Evolutionary conservation across 352 stramenopile species (phyloP).

Genomic region (Aphanomyces stellatus): DNA sequence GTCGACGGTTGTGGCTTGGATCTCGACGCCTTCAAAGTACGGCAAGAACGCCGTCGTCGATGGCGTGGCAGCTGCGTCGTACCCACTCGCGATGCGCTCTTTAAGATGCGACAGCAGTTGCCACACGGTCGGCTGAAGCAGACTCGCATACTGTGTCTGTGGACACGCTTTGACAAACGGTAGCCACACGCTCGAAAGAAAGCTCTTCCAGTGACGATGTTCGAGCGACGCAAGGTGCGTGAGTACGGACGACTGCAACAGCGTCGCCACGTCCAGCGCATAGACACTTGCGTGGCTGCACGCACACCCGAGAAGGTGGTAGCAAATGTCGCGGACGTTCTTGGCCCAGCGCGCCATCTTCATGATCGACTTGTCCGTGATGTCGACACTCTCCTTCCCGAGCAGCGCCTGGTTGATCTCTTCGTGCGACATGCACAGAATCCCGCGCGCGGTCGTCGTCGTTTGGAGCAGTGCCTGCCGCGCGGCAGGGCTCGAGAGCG

Average conservation of each 20-base stretch:
- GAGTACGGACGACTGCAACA: conserved; percentile 58
- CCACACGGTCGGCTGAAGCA: conserved; percentile 54
- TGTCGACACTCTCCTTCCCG: conserved; percentile 55
- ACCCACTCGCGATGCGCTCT: conserved; percentile 39
- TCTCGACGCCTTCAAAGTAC: background rate
- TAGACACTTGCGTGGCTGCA: conserved; percentile 46
- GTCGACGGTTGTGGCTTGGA: conserved; percentile 25
- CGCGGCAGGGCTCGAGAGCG: conserved; percentile 38
- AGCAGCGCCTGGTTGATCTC: conserved; percentile 65
- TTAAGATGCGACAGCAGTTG: conserved; percentile 48
- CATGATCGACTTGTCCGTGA: conserved; percentile 31
- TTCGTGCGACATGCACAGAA: conserved; percentile 61
- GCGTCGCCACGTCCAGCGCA: conserved; percentile 30
- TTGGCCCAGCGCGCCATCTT: conserved; percentile 78
- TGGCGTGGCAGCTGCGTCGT: conserved; percentile 22
- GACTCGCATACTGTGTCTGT: conserved; percentile 37
- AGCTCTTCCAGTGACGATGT: conserved; percentile 59
- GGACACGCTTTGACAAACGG: conserved; percentile 66
- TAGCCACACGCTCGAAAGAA: conserved; percentile 58
- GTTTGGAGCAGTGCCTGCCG: conserved; percentile 44
- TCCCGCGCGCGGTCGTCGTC: conserved; percentile 45
- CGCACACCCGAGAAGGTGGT: conserved; percentile 64
- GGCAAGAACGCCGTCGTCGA: conserved; percentile 3
- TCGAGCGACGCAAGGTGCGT: conserved; percentile 56
- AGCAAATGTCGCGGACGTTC: conserved; percentile 67